Conservation (phyloP, 176 grass and related monocot species). For the Chrysopogon serrulatus region DNA sequence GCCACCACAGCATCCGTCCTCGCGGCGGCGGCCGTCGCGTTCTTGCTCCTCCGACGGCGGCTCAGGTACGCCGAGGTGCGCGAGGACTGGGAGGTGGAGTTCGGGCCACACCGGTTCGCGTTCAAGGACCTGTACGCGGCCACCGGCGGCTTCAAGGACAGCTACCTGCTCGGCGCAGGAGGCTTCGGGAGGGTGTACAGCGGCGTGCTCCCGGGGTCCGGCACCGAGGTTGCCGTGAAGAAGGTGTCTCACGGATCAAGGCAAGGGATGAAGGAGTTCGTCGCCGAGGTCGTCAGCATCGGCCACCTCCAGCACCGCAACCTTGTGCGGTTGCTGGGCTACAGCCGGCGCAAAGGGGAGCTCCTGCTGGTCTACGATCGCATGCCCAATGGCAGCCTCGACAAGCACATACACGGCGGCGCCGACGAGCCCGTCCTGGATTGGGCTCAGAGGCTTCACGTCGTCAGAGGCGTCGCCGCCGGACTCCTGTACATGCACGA, state of each 20-base stretch:
- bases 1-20: constrained; percentile 24
- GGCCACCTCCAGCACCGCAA: constrained; percentile 38
- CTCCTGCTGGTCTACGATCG: constrained; percentile 37
- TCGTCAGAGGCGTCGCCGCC: constrained; percentile 22
- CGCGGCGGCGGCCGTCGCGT: not conserved
- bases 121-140: constrained; percentile 34
- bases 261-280: constrained; percentile 49
- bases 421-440: not conserved
- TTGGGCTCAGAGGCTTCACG: constrained; percentile 15
- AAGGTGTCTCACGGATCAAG: constrained; percentile 43
- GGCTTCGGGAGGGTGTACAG: constrained; percentile 41
- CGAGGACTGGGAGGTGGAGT: constrained; percentile 39
- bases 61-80: constrained; percentile 37
- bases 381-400: constrained; percentile 37
- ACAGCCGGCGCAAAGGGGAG: constrained; percentile 40
- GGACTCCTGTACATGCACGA: constrained; percentile 33
- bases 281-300: constrained; percentile 46
- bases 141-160: constrained; percentile 36
- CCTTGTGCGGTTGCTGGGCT: constrained; percentile 41
- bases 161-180: constrained; percentile 19
- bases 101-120: constrained; percentile 29
- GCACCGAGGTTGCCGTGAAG: constrained; percentile 38
- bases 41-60: constrained; percentile 11
- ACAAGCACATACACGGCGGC: constrained; percentile 25
- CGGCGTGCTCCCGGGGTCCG: constrained; percentile 21